Evolutionary conservation across 192 early-diverging fungal species (phyloP).

Genomic region (Coemansia biformis): DNA sequence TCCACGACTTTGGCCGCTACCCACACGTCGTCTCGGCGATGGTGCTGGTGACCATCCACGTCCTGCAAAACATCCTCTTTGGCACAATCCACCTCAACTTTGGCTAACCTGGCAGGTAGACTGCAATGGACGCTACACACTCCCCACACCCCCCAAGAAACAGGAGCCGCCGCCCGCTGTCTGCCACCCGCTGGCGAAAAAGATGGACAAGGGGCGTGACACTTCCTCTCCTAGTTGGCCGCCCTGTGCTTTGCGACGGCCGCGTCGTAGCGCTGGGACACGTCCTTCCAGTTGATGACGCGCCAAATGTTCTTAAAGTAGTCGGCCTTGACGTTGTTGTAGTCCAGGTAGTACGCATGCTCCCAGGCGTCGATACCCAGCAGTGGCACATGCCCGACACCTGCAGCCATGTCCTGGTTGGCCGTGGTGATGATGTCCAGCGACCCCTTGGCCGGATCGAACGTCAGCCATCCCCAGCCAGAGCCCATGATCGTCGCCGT

Average conservation of each 20-base stretch:
- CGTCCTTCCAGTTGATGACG: conserved; percentile 97
- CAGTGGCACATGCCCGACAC: conserved; percentile 67
- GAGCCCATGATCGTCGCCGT: conserved; percentile 84
- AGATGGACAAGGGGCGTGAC: no score
- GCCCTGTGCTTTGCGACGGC: conserved; percentile 32
- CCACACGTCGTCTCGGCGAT: conserved; percentile 63
- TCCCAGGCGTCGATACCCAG: conserved; percentile 95
- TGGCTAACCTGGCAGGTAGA: no score
- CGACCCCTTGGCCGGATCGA: conserved; percentile 69
- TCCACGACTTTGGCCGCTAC: conserved; percentile 62
- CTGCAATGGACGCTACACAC: no score
- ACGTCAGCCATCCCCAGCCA: conserved; percentile 97
- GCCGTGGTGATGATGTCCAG: conserved; percentile 82
- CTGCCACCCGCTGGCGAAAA: no score
- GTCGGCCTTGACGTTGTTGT: conserved; percentile 96
- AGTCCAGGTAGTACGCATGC: conserved; percentile 96
- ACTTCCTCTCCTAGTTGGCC: no score
- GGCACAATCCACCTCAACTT: conserved; percentile 59
- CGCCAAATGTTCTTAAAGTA: conserved; percentile 94
- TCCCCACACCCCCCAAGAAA: no score
- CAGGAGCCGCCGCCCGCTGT: no score
- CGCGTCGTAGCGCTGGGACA: conserved; percentile 75
- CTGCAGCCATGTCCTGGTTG: conserved; percentile 73
- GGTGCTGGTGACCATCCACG: conserved; percentile 65
- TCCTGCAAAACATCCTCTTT: conserved; percentile 66